These are phyloP conservation scores for Xylariaceae sp. DNA, from an alignment of 2,329 filamentous ascomycete genomes.

Conservation along the genomic window DNA sequence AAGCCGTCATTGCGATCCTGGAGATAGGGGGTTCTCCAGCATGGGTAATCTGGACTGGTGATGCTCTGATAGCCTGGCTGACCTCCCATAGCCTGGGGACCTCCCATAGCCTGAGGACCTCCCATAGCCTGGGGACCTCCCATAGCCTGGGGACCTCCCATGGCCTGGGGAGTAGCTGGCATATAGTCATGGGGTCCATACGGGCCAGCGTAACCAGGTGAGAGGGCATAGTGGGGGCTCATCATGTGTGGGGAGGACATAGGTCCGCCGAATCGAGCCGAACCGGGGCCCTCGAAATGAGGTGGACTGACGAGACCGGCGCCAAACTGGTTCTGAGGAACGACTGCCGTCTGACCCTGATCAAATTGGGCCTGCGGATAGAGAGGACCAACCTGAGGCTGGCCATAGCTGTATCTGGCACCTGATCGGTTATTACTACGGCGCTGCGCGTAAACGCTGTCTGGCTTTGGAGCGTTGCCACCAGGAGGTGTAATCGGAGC, in stretches of 20 bases:
- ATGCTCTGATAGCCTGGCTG: slow-evolving; percentile 18
- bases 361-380: too few species aligned
- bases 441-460: too few species aligned
- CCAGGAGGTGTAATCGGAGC: slow-evolving; percentile 14
- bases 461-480: background rate
- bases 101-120: background rate
- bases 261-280: too few species aligned
- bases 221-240: slow-evolving; percentile 17
- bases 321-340: too few species aligned
- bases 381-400: too few species aligned
- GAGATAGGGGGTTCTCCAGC: slow-evolving; percentile 29
- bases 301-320: too few species aligned
- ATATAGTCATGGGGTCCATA: slow-evolving; percentile 10
- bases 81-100: background rate
- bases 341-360: too few species aligned
- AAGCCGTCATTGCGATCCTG: slow-evolving; percentile 22
- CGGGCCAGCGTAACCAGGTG: slow-evolving; percentile 7
- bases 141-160: slow-evolving; percentile 6
- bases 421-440: too few species aligned
- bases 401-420: too few species aligned
- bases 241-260: background rate
- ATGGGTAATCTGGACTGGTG: slow-evolving; percentile 5
- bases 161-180: slow-evolving; percentile 17
- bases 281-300: too few species aligned
- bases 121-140: slow-evolving; percentile 7